A percentile compares a stretch with the other conserved stretches of the same genome.
Conservation (phyloP, 1,139 yeast species). For the Citeromyces siamensis region DNA sequence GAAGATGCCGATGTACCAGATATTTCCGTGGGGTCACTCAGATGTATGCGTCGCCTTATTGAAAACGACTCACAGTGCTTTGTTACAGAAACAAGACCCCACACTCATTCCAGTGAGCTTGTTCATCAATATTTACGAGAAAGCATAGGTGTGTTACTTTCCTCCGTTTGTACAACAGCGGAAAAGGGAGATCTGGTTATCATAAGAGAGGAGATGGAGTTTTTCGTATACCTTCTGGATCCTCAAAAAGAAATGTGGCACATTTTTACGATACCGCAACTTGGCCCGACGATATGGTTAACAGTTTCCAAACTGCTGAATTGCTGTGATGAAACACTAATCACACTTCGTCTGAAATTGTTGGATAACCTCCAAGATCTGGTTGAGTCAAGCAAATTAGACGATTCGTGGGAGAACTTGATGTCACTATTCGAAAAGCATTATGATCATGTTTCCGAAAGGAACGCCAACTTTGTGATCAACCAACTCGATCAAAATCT, state of each 20-base stretch:
- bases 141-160: not conserved
- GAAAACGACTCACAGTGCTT: not conserved
- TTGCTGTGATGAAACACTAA: not conserved
- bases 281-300: not conserved
- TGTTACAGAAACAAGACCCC: not conserved
- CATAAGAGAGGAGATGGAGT: not conserved
- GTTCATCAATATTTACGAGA: not conserved
- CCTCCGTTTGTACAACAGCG: not conserved
- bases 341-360: not conserved
- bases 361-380: not conserved
- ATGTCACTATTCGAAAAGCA: not conserved
- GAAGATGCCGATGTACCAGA: not conserved
- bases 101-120: not conserved
- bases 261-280: not conserved
- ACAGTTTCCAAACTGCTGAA: not conserved
- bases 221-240: not conserved
- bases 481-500: not conserved
- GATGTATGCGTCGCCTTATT: not conserved
- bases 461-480: not conserved
- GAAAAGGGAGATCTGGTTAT: not conserved
- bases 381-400: not conserved
- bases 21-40: not conserved
- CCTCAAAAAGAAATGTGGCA: not conserved
- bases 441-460: not conserved
- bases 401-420: not conserved